Base-by-base conservation (phyloP, 208 protist genomes). In the Sergeia podlipaevii region DNA sequence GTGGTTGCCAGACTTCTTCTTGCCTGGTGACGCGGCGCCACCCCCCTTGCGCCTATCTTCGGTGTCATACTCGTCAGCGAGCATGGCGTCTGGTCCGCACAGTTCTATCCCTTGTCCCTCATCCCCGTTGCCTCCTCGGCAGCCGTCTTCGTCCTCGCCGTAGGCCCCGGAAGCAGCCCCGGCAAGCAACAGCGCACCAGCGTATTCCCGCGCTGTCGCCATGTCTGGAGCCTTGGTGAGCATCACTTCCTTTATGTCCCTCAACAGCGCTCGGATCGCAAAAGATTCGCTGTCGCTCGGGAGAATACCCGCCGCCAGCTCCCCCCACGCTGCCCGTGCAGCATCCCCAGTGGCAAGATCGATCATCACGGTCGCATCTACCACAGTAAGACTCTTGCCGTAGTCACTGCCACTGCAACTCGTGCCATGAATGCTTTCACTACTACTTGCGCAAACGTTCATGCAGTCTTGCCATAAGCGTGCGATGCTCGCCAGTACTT, bases 291-390 rank as follows among this genome's bases (percentile, higher is more conserved):
- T 42, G n/a, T 47, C 49, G 11, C 44, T 23, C 32, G 51, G 17
- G 36, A 70, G 33, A 30, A 69, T 37, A 6, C 43, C 36, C 36
- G 63, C 55, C 2, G 67, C 71, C 20, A 72, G 41, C 33, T 27
- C 41, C 38, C 63, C 47, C 74, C 79, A 87, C 10, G 38, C 45
- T 23, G 48, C 34, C 28, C 74, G 70, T 1, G 66, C 70, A 2
- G 55, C 48, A 13, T 47, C 49, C 8, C 53, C 52, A 5, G 60
- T 52, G 10, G 79, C 74, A 6, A 47, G 39, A 50, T 87, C 79
- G 13, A 76, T 64, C 30, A 74, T 65, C 7, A 51, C 33, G 28
- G 65, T 68, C 8, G 75, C 43, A 18, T 73, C 46, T 3, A 77
- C 20, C 15, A 75, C 18, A 13, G 18, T 47, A n/a, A 58, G 52